These are phyloP conservation scores for Magnolia sinica DNA, from an alignment of 164 flowering plant genomes.

Conservation along the genomic window DNA sequence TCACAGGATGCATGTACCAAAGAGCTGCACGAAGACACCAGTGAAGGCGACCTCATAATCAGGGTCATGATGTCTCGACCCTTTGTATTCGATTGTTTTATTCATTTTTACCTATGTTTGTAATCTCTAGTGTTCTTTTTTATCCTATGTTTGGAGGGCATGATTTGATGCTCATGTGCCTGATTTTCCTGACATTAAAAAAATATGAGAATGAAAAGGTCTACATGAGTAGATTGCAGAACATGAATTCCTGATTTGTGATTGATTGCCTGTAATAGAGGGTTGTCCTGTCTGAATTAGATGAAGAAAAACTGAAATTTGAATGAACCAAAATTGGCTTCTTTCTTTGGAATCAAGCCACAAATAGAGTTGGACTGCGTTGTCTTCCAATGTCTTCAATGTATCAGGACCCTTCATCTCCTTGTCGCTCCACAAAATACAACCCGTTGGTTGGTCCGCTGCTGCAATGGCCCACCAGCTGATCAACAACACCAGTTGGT, in stretches of 20 bases:
- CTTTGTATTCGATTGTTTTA: neutral
- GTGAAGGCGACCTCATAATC: conserved; percentile 10
- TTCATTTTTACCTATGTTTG: conserved; percentile 21
- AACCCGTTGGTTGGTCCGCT: too few species aligned
- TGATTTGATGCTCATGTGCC: neutral
- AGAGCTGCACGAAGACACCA: conserved; percentile 46
- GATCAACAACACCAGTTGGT: too few species aligned
- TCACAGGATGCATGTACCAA: conserved; percentile 47
- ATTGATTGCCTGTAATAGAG: neutral
- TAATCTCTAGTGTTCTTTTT: neutral
- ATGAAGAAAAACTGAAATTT: too few species aligned
- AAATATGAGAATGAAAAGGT: too few species aligned
- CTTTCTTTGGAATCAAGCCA: too few species aligned
- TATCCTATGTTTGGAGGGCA: neutral
- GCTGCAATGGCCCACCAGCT: too few species aligned
- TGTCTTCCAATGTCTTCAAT: too few species aligned
- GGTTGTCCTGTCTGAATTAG: neutral
- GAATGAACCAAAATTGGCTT: too few species aligned
- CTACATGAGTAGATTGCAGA: neutral
- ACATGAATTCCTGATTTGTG: too few species aligned
- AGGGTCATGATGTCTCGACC: neutral
- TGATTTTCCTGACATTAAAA: neutral
- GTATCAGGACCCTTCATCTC: too few species aligned
- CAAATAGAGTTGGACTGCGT: too few species aligned
- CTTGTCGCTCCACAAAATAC: too few species aligned